Conservation (phyloP, 805 yeast species). For the Brettanomyces nanus region DNA sequence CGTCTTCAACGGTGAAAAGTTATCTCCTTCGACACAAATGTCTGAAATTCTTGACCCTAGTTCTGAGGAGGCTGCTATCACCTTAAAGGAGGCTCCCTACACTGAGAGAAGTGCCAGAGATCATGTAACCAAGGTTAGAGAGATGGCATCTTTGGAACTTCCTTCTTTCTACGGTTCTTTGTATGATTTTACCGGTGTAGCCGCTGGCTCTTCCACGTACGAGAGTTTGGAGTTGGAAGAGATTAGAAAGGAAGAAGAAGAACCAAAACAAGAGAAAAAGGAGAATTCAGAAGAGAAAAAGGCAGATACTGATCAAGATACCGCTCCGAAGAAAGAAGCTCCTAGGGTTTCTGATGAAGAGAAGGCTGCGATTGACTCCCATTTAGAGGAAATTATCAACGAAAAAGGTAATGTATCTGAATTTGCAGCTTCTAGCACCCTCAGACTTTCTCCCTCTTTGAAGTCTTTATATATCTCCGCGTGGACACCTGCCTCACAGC, state of each 20-base stretch:
- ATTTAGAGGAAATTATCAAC: slow-evolving; percentile 16
- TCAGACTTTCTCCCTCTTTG: slow-evolving; percentile 41
- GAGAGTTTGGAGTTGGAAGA: slow-evolving; percentile 31
- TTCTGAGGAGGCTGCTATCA: slow-evolving; percentile 29
- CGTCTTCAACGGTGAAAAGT: slow-evolving; percentile 26
- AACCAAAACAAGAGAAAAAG: slow-evolving; percentile 10
- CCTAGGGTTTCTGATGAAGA: slow-evolving; percentile 1
- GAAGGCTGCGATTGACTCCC: slow-evolving; percentile 25
- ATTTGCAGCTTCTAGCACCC: slow-evolving; percentile 26
- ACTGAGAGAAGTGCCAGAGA: slow-evolving; percentile 50
- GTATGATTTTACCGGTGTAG: slow-evolving; percentile 26
- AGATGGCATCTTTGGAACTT: slow-evolving; percentile 43
- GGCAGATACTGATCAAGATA: background rate
- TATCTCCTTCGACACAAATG: slow-evolving; percentile 19
- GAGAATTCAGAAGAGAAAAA: slow-evolving; percentile 8
- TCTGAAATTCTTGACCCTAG: slow-evolving; percentile 15
- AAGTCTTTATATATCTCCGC: slow-evolving; percentile 51
- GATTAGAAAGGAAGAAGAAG: slow-evolving; percentile 13
- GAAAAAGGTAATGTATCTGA: slow-evolving; percentile 6
- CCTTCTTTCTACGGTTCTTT: slow-evolving; percentile 37
- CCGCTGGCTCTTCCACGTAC: slow-evolving; percentile 47
- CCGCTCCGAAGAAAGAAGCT: background rate
- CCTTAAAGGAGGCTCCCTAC: slow-evolving; percentile 48
- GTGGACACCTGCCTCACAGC: slow-evolving; percentile 81
- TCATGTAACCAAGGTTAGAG: slow-evolving; percentile 60